Evolutionary conservation across 345 rosid species (phyloP), one percentile per base, ranked within the genome.

Genomic region (Sisymbrium irio): DNA sequence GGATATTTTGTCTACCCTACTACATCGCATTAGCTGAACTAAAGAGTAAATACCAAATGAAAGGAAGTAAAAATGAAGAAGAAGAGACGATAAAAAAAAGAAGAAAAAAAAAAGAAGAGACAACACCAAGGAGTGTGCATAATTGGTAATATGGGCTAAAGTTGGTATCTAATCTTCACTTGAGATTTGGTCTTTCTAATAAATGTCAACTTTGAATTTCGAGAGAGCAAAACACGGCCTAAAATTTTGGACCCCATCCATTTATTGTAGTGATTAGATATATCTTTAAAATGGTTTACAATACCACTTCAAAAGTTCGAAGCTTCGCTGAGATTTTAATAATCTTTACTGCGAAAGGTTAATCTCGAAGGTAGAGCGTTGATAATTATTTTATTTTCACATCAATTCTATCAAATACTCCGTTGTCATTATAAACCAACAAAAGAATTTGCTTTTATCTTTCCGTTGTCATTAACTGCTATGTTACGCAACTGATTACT

Each of bases 181-280:
- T 27, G 68, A 53, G 53, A 67, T 33, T 60, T 75, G 79, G 44
- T 49, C 18, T 49, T 65, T 51, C 54, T 50, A 42, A 64, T 73
- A 19, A 72, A 72, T 73, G 78, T 39, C 13, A 65, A 63, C 62
- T 79, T 69, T 64, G 79, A 64, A 74, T 57, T 65, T 73, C 79
- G 71, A 74, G 83, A 79, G 83, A 85, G 79, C 58, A 80, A 83
- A 83, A 76, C 87, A 71, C 64, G 85, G 79, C 75, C 73, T 77
- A 27, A 81, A 79, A 77, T 46, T 79, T 75, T 74, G 78, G 50
- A 46, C 81, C 71, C 44, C 62, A 42, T 33, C 46, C 64, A 55
- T 76, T 55, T 51, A 32, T 58, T 5, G 51, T 28, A 69, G 28
- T n/a, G n/a, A n/a, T n/a, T 28, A 77, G 13, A 56, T 25, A 28